A percentile compares a stretch with the other conserved stretches of the same genome.
These are phyloP conservation scores for Antitrichia curtipendula DNA, from an alignment of 225 moss, liverwort and hornwort genomes.

Conservation along the genomic window DNA sequence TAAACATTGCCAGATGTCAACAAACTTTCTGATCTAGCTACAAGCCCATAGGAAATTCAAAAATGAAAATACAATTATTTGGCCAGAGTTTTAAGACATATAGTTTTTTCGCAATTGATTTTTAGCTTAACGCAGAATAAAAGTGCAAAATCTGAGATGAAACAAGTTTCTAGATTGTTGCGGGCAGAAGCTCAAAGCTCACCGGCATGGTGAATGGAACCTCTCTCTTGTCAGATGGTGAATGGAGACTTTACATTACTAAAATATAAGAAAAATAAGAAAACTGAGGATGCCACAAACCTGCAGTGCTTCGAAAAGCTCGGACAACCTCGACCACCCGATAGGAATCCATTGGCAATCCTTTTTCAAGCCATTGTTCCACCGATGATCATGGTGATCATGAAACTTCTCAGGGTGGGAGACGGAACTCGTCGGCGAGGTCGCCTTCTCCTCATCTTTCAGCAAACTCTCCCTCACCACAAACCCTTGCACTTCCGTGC, in stretches of 20 bases:
- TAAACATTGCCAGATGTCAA: background rate
- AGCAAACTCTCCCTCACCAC: constrained; percentile 22
- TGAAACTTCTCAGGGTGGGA: background rate
- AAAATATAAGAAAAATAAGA: background rate
- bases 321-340: constrained; percentile 60
- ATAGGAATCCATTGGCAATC: constrained; percentile 74
- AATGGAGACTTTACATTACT: background rate
- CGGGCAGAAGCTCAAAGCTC: background rate
- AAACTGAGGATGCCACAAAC: background rate
- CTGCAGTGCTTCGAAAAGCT: constrained; percentile 62
- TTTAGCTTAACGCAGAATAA: background rate
- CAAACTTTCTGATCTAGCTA: background rate
- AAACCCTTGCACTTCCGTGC: constrained; percentile 25
- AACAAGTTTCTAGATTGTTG: background rate
- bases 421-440: background rate
- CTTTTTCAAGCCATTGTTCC: background rate
- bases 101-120: background rate
- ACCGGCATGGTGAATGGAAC: background rate
- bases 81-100: too few relatives aligned
- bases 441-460: constrained; percentile 2
- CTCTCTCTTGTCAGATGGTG: background rate
- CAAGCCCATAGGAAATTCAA: background rate
- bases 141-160: background rate
- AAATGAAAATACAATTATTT: background rate
- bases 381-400: background rate